Percentiles rank a stretch among this genome's conserved stretches.
phyloP scores from a whole-genome alignment of 1,284 basidiomycete genomes.

The Termitomyces sp. region DNA sequence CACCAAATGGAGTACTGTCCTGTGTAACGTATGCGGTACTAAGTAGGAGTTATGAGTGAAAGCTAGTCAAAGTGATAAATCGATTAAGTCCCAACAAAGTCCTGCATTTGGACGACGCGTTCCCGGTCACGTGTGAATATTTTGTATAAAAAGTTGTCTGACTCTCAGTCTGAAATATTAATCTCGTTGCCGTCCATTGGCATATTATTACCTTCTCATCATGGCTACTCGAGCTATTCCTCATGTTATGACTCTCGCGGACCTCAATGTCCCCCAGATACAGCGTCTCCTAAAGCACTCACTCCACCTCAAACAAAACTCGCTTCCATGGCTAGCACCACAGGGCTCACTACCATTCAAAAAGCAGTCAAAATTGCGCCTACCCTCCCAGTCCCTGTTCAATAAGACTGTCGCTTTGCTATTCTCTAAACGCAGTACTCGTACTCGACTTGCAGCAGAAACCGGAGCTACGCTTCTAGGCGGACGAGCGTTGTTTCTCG shows the following conservation, averaged over 20 bases:
- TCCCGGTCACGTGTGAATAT: not conserved
- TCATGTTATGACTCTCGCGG: slow-evolving; percentile 81
- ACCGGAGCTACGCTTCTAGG: slow-evolving; percentile 75
- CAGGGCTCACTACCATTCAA: slow-evolving; percentile 27
- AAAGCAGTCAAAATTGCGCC: slow-evolving; percentile 37
- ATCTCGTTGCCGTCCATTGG: too few relatives aligned
- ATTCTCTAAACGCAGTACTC: slow-evolving; percentile 91
- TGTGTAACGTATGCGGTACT: too few relatives aligned
- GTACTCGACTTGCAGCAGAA: slow-evolving; percentile 89
- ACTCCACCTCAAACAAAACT: slow-evolving; percentile 55
- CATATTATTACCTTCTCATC: not conserved
- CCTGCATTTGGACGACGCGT: too few relatives aligned
- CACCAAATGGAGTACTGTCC: too few relatives aligned
- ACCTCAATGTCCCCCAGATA: slow-evolving; percentile 73
- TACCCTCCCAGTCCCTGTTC: slow-evolving; percentile 68
- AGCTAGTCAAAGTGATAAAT: too few relatives aligned
- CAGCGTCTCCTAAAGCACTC: slow-evolving; percentile 58
- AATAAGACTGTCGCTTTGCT: slow-evolving; percentile 85
- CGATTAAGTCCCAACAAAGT: too few relatives aligned
- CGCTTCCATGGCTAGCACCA: slow-evolving; percentile 56
- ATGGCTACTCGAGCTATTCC: slow-evolving; percentile 37
- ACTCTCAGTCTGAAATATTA: too few relatives aligned
- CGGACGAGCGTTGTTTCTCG: slow-evolving; percentile 91
- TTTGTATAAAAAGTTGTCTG: slow-evolving; percentile 10
- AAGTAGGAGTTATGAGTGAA: too few relatives aligned